Base-by-base conservation (phyloP, 805 yeast species). In the Myxozyma udenii region DNA sequence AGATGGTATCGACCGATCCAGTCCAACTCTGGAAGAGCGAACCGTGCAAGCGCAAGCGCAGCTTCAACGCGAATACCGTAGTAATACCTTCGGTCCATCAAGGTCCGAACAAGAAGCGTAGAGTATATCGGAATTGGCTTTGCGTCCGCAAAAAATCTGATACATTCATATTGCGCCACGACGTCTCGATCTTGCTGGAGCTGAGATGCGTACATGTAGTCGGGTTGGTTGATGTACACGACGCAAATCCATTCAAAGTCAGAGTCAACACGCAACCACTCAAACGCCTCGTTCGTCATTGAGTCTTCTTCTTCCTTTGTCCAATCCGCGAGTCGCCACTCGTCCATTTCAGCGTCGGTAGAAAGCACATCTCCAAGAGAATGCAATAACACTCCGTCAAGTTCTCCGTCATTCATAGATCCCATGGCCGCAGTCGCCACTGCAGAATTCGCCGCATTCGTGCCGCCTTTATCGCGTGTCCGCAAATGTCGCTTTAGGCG, bases 251-350 rank as follows among this genome's bases (percentile, higher is more conserved):
- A 93, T 67, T 93, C 98, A 63, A 84, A 86, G 67, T 93, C 99
- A 0, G 97, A 90, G 70, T 93, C 99, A n/a, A 91, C 87, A 61
- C 99, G 76, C 35, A 93, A 76, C 99, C 99, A 93, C 63, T 93
- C 98, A 68, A 89, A 93, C 0, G 96, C 96, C 62, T 91, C 97
- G 61, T 80, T 81, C 21, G 79, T 74, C 72, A 80, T 74, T 37
- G 72, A 71, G 38, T 83, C 89, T 53, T 83, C 90, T 45, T 84
- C 89, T 26, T 82, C 83, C 42, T 76, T 76, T 12, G 78, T 72
- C 79, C 87, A 81, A 39, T 87, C 95, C 1, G 78, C 74, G 9
- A 88, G 72, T 14, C 75, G 74, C 98, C 98, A 91, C 30, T 78
- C 77, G 9, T 68, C 70, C 44, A 83, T 71, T 4, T 90, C 96